phyloP scores from a whole-genome alignment of 2,329 filamentous ascomycete genomes.

The Lecanosticta acicola region DNA sequence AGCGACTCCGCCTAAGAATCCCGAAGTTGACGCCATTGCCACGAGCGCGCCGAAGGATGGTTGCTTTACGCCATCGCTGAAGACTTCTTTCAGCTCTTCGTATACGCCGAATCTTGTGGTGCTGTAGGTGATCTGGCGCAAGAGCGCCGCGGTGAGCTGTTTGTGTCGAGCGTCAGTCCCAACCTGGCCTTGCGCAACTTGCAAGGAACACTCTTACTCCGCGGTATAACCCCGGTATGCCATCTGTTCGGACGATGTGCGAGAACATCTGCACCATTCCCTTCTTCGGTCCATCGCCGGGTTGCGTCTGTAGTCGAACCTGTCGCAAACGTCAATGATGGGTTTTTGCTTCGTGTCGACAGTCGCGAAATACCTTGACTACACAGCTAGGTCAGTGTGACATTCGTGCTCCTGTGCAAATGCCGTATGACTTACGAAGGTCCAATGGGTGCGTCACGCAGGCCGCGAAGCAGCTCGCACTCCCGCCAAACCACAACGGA shows the following conservation, averaged over 20 bases:
- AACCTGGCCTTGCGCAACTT: not conserved
- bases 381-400: constrained; percentile 28
- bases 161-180: not conserved
- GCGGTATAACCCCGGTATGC: constrained; percentile 75
- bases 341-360: not conserved
- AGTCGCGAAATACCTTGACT: constrained; percentile 40
- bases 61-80: constrained; percentile 47
- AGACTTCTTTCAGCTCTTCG: constrained; percentile 77
- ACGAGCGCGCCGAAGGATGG: constrained; percentile 68
- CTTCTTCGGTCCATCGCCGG: constrained; percentile 61
- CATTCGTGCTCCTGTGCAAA: not conserved
- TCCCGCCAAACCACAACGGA: constrained; percentile 84
- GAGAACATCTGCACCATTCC: constrained; percentile 81
- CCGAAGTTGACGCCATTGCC: constrained; percentile 74
- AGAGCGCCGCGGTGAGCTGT: constrained; percentile 77
- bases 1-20: constrained; percentile 79
- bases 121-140: constrained; percentile 89
- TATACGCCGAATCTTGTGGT: constrained; percentile 96
- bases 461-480: constrained; percentile 85
- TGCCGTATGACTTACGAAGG: constrained; percentile 58
- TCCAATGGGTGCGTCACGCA: constrained; percentile 90
- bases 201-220: constrained; percentile 51
- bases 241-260: constrained; percentile 72
- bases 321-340: constrained; percentile 32
- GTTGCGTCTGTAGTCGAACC: constrained; percentile 84